phyloP scores from a whole-genome alignment of 139 green algal species.

The Picochlorum costavermella region DNA sequence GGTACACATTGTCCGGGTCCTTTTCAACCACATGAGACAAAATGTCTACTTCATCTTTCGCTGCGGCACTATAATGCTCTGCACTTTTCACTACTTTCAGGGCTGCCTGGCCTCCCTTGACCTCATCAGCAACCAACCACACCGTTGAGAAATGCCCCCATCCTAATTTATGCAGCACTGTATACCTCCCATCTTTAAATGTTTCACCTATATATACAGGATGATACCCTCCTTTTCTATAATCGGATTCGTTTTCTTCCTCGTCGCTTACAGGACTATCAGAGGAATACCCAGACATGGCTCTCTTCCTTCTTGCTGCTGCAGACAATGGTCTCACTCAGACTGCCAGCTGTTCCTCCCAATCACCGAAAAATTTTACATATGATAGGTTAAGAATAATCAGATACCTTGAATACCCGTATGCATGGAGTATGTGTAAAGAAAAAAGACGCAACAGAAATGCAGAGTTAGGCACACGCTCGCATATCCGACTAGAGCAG shows the following conservation, averaged over 20 bases:
- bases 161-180: slow-evolving; percentile 88
- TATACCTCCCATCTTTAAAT: slow-evolving; percentile 84
- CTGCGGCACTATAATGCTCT: slow-evolving; percentile 92
- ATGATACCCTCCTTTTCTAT: slow-evolving; percentile 85
- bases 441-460: too few relatives aligned
- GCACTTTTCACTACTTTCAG: slow-evolving; percentile 92
- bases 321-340: neutral
- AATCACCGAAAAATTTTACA: too few relatives aligned
- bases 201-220: slow-evolving; percentile 79
- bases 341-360: too few relatives aligned
- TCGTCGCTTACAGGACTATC: slow-evolving; percentile 26
- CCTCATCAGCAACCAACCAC: slow-evolving; percentile 77
- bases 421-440: too few relatives aligned
- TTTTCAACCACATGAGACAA: slow-evolving; percentile 64
- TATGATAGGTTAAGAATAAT: too few relatives aligned
- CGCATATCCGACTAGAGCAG: too few relatives aligned
- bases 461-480: too few relatives aligned
- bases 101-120: slow-evolving; percentile 31
- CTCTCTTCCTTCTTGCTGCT: slow-evolving; percentile 19
- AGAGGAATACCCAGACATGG: slow-evolving; percentile 1
- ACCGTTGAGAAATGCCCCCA: slow-evolving; percentile 99
- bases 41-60: slow-evolving; percentile 90
- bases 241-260: slow-evolving; percentile 34
- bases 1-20: slow-evolving; percentile 42
- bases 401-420: too few relatives aligned